phyloP scores from a whole-genome alignment of 495 filamentous ascomycete genomes.

The Neurospora africana region DNA sequence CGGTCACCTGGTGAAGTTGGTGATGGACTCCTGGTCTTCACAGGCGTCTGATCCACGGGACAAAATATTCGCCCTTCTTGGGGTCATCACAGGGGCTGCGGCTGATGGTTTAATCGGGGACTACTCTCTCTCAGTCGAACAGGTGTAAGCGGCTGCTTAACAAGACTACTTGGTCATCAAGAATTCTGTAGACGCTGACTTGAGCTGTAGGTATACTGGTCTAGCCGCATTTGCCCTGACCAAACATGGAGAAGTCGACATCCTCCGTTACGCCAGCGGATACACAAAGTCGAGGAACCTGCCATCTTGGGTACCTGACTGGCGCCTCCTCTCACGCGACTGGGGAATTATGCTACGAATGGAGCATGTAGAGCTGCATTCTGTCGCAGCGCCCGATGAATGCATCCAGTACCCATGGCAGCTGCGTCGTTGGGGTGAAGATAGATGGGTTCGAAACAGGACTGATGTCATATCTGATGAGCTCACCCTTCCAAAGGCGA shows the following conservation, averaged over 20 bases:
- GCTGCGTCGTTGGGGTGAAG: neutral
- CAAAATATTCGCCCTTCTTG: constrained; percentile 20
- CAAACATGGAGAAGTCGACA: constrained; percentile 1
- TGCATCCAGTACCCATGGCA: neutral
- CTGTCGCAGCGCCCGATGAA: neutral
- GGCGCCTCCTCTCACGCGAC: constrained; percentile 6
- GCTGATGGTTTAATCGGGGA: constrained; percentile 11
- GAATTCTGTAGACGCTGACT: neutral
- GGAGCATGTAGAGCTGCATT: neutral
- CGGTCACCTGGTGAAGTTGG: constrained; percentile 9
- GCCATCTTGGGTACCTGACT: constrained; percentile 18
- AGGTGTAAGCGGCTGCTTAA: constrained; percentile 2
- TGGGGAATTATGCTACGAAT: constrained; percentile 9
- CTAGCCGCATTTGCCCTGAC: constrained; percentile 8
- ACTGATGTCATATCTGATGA: neutral
- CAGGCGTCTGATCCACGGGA: constrained; percentile 18
- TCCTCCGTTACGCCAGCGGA: constrained; percentile 9
- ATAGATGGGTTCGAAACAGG: neutral
- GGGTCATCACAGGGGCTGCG: constrained; percentile 11
- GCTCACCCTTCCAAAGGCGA: neutral
- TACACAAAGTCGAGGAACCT: constrained; percentile 7
- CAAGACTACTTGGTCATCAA: neutral
- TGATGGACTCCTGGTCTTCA: constrained; percentile 13
- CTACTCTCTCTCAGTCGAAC: constrained; percentile 12
- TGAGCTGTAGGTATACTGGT: constrained; percentile 8